Base-by-base conservation (phyloP, 2,329 filamentous ascomycete species). In the Didymella segeticola region DNA sequence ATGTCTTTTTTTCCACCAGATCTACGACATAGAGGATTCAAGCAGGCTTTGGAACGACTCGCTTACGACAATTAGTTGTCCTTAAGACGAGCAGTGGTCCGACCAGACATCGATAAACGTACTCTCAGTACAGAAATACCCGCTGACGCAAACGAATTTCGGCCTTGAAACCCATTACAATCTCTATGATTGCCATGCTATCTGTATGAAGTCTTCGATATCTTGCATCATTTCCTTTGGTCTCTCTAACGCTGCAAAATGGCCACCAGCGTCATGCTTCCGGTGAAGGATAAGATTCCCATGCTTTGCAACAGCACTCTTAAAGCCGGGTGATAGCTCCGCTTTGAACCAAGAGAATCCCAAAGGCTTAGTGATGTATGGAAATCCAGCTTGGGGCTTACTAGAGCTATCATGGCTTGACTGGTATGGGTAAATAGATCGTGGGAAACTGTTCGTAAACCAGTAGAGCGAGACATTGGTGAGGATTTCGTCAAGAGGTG, bases 391-490 rank as follows among this genome's bases (percentile, higher is more conserved):
- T 17, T n/a, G 2, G 7, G 37, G 8, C 25, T 34, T 2, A 20
- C 5, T 2, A 38, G 60, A 43, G 37, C 67, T 20, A 9, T 41
- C 9, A 27, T n/a, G n/a, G n/a, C n/a, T n/a, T n/a, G n/a, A n/a
- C n/a, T 70, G 78, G 61, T 85, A 84, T 0, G 79, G 76, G 63
- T 80, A 84, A 26, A 84, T 77, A 31, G 72, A 78, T 29, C 72
- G 72, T 0, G 80, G 76, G 43, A 79, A 77, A 10, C 74, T 26
- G n/a, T n/a, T 15, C 2, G 82, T 85, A 59, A 85, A 76, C 82
- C 82, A 86, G 67, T 85, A 86, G 5, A 86, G 67, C 2, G 78
- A 79, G 19, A 83, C 76, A 34, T 76, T 71, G 22, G 80, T 80
- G 1, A 86, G 72, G 14, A 86, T 82, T 7, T 69, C 65, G 34